Conservation (phyloP, 1,139 yeast species). For the Kodamaea sp. region DNA sequence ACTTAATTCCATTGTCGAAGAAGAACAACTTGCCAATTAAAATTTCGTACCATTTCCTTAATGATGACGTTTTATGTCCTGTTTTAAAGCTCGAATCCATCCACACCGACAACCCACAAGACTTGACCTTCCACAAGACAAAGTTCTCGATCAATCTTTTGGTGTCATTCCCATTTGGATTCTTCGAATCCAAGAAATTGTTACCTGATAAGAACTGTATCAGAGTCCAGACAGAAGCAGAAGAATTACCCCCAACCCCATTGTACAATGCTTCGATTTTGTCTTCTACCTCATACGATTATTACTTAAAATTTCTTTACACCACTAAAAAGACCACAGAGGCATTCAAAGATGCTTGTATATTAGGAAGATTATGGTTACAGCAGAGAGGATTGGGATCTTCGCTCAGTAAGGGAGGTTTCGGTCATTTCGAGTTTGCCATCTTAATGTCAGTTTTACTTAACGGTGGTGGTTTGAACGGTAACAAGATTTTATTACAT, state of each 20-base stretch:
- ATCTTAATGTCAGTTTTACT: conserved; percentile 76
- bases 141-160: conserved; percentile 71
- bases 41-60: conserved; percentile 56
- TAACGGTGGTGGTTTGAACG: conserved; percentile 79
- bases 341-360: conserved; percentile 86
- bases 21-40: conserved; percentile 58
- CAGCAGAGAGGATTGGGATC: conserved; percentile 82
- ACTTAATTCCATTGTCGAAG: conserved; percentile 55
- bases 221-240: conserved; percentile 56
- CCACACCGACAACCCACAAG: conserved; percentile 48
- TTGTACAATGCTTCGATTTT: conserved; percentile 79
- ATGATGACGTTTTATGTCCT: conserved; percentile 69
- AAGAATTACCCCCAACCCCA: conserved; percentile 72
- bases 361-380: conserved; percentile 86
- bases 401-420: conserved; percentile 67
- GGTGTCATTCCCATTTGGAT: conserved; percentile 68
- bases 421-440: conserved; percentile 91
- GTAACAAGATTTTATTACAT: conserved; percentile 72
- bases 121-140: conserved; percentile 62
- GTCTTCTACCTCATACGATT: conserved; percentile 65
- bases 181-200: conserved; percentile 74
- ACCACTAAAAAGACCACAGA: conserved; percentile 75
- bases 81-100: conserved; percentile 56
- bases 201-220: conserved; percentile 79
- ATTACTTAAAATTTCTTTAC: conserved; percentile 73